Evolutionary conservation across 1,139 yeast species (phyloP), one percentile per base, ranked within the genome.

Genomic region (Keqinozyma sinolaborantium): DNA sequence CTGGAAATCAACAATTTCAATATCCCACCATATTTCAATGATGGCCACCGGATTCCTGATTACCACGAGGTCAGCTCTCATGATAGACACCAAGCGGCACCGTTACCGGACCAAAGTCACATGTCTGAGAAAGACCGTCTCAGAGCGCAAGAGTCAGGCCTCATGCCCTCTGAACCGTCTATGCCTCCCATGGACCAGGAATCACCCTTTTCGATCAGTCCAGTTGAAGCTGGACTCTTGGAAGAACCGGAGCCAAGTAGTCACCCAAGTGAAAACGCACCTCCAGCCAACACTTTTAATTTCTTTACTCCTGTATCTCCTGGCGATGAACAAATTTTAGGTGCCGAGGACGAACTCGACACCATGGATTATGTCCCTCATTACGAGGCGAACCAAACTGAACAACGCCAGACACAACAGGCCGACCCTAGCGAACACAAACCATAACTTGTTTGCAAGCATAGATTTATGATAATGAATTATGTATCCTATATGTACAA

Each of bases 81-180:
- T 23, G 2, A 16, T 15, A 8, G 25, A 29, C 21, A 25, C 29
- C 6, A 32, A 30, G 26, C 42, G 9, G 35, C 49, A 7, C 50
- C 58, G 4, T 35, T 50, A 30, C 55, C 60, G 2, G 36, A 33
- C 7, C 43, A 42, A 25, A 39, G 35, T 18, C 46, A 47, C 16
- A 37, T 64, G 26, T 45, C 69, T 1, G 87, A 80, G 36, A 80
- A 81, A 50, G 82, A 79, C 39, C 49, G 68, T 16, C 54, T 79
- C 47, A 60, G 71, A 36, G 60, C 67, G 12, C 68, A 68, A 36
- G 87, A 79, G 47, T 66, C 69, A 21, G 69, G 82, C 10, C 58
- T 81, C 25, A 48, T 79, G 23, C 87, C 88, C 0, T 78, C 86
- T 0, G 79, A 72, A 24, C 85, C 86, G 1, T 69, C 60, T 3